Conservation (phyloP, 2,329 filamentous ascomycete species). For the Sclerotinia subarctica region DNA sequence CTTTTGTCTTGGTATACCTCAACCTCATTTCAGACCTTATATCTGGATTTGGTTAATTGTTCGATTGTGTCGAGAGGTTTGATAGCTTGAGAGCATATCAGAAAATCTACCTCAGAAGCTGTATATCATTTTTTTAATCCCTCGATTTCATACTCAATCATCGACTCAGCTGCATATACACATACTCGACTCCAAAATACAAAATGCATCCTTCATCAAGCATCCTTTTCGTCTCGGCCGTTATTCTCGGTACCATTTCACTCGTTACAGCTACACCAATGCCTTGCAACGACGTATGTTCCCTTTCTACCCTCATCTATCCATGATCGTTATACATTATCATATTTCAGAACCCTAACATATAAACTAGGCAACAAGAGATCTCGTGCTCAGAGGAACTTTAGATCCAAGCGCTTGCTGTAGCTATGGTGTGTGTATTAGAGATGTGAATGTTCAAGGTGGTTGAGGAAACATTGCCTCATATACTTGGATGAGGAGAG, state of each 20-base stretch:
- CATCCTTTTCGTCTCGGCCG: conserved; percentile 14
- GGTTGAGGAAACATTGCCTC: neutral
- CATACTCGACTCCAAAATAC: neutral
- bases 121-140: neutral
- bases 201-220: conserved; percentile 9
- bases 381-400: conserved; percentile 16
- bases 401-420: conserved; percentile 21
- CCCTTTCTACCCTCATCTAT: neutral
- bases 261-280: conserved; percentile 17
- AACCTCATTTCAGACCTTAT: neutral
- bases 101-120: neutral
- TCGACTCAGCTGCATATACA: neutral
- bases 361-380: conserved; percentile 15
- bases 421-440: conserved; percentile 14
- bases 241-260: conserved; percentile 7
- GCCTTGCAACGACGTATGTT: conserved; percentile 16
- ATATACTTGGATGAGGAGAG: neutral
- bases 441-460: conserved; percentile 10
- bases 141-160: neutral
- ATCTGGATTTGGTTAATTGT: neutral
- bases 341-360: neutral
- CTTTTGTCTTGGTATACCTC: neutral
- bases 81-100: neutral
- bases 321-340: neutral
- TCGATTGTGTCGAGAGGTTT: neutral